These are phyloP conservation scores for Stropharia rugosoannulata DNA, from an alignment of 768 basidiomycete genomes.

Conservation along the genomic window DNA sequence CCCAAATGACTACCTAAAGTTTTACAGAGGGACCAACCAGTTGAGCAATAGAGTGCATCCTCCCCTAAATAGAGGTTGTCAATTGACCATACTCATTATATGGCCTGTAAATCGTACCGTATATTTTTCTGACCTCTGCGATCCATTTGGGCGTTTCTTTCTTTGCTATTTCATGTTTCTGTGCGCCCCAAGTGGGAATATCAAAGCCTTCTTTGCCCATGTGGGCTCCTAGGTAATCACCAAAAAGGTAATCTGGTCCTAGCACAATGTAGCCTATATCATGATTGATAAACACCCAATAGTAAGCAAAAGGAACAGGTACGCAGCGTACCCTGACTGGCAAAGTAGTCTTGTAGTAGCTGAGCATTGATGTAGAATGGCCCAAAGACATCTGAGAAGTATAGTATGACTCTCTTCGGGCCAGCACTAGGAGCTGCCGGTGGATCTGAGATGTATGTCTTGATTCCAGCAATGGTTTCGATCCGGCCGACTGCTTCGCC, in stretches of 20 bases:
- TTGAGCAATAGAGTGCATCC: constrained; percentile 1
- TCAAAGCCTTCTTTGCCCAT: constrained; percentile 33
- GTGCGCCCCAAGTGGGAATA: constrained; percentile 41
- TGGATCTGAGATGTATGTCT: constrained; percentile 52
- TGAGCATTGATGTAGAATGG: constrained; percentile 59
- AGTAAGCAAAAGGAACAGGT: not conserved
- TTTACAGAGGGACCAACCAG: not conserved
- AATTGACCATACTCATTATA: not conserved
- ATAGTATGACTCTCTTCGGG: constrained; percentile 45
- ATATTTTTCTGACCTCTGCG: constrained; percentile 44
- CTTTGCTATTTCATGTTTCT: constrained; percentile 31
- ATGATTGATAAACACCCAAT: not conserved
- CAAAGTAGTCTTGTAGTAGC: constrained; percentile 63
- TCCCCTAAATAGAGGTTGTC: not conserved
- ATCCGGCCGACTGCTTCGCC: constrained; percentile 45
- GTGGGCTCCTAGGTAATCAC: constrained; percentile 46
- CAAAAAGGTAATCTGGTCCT: constrained; percentile 64
- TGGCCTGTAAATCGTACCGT: constrained; percentile 32
- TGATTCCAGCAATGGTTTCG: constrained; percentile 38
- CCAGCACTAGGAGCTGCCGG: constrained; percentile 35
- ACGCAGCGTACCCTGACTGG: constrained; percentile 19
- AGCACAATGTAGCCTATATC: constrained; percentile 55
- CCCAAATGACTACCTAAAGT: not conserved
- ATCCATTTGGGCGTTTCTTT: constrained; percentile 51
- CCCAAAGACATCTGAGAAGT: constrained; percentile 58